These are phyloP conservation scores for Eryngium alpinum DNA, from an alignment of 140 eudicot genomes.

Conservation along the genomic window DNA sequence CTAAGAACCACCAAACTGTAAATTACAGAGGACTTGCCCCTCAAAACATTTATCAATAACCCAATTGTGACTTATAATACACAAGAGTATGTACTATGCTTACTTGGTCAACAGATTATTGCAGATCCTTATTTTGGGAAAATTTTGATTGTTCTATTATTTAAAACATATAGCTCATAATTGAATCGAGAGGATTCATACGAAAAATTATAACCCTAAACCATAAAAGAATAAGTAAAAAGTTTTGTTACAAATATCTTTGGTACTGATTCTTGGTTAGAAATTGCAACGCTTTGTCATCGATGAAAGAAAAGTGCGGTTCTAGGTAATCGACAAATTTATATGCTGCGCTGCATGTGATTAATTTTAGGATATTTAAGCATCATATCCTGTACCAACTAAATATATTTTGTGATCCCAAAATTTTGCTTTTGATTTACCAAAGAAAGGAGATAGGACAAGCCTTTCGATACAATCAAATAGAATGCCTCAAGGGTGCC, in stretches of 20 bases:
- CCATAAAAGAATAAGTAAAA: neutral
- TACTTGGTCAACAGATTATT: neutral
- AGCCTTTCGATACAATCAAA: too few species aligned
- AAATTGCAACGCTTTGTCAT: neutral
- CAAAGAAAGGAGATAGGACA: neutral
- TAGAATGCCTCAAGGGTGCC: too few species aligned
- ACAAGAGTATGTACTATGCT: neutral
- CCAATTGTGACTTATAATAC: neutral
- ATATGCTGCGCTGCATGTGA: too few species aligned
- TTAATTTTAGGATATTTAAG: too few species aligned
- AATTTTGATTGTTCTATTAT: neutral
- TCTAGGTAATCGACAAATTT: too few species aligned
- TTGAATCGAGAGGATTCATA: neutral
- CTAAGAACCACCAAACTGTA: neutral
- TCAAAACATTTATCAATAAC: neutral
- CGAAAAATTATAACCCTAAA: neutral
- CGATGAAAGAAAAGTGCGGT: neutral
- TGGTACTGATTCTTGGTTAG: too few species aligned
- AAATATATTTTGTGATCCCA: neutral
- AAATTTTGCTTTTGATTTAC: neutral
- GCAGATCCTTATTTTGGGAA: neutral
- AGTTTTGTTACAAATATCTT: too few species aligned
- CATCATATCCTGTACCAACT: neutral
- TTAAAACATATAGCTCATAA: too few species aligned
- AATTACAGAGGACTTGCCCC: neutral